Percentiles rank a stretch among this genome's conserved stretches.
Conservation (phyloP, 495 filamentous ascomycete species). For the Cairneyella variabilis region DNA sequence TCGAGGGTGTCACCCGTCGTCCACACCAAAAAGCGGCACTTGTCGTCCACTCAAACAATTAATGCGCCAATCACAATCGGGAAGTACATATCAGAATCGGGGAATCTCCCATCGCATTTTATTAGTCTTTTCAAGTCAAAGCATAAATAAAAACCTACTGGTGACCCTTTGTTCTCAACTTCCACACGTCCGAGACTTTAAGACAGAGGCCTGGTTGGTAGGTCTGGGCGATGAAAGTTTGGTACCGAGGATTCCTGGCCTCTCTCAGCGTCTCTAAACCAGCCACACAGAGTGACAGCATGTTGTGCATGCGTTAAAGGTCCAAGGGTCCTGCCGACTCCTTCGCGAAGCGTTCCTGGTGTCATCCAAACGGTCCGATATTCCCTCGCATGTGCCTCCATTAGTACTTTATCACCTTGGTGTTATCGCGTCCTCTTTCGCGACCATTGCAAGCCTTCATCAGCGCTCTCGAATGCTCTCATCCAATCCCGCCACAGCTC, state of each 20-base stretch:
- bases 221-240: background rate
- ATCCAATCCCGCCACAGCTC: no score
- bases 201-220: background rate
- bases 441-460: no score
- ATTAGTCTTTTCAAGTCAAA: background rate
- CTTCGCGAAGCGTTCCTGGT: conserved; percentile 10
- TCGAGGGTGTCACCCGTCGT: no score
- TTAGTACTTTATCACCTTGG: no score
- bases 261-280: background rate
- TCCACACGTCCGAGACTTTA: conserved; percentile 15
- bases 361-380: conserved; percentile 25
- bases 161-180: conserved; percentile 1
- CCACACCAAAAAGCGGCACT: background rate
- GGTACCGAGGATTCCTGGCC: background rate
- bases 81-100: background rate
- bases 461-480: no score
- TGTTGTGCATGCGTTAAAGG: conserved; percentile 16
- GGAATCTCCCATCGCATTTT: background rate
- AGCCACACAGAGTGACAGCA: conserved; percentile 1
- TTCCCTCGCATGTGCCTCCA: conserved; percentile 11
- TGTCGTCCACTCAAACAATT: conserved; percentile 6
- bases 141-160: background rate
- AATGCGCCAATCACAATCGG: conserved; percentile 16
- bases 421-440: no score
- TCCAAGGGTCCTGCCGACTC: conserved; percentile 5